Conservation (phyloP, 2,329 filamentous ascomycete genomes). For the Aspergillus luchuensis region DNA sequence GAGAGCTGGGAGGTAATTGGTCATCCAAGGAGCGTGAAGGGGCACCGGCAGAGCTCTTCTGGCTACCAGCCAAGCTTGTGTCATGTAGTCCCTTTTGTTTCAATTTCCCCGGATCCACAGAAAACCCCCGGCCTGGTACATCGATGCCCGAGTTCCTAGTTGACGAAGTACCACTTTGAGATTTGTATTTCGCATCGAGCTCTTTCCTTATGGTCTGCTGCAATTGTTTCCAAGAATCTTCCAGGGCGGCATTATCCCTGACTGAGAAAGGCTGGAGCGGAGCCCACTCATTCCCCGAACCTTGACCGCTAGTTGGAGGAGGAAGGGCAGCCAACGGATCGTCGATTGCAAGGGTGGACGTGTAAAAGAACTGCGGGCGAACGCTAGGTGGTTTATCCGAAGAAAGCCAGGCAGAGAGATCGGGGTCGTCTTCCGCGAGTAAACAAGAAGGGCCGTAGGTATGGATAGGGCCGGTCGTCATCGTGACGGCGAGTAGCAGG, state of each 20-base stretch:
- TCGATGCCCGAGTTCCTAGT: slow-evolving; percentile 24
- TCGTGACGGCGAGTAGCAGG: slow-evolving; percentile 21
- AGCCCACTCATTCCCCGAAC: slow-evolving; percentile 55
- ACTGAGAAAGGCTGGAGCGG: slow-evolving; percentile 75
- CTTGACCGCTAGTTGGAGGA: slow-evolving; percentile 53
- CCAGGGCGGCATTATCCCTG: slow-evolving; percentile 76
- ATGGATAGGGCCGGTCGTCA: slow-evolving; percentile 53
- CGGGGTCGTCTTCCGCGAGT: slow-evolving; percentile 42
- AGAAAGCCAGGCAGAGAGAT: slow-evolving; percentile 34
- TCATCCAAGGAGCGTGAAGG: slow-evolving; percentile 23
- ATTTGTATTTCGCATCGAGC: slow-evolving; percentile 4
- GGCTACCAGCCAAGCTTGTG: slow-evolving; percentile 22
- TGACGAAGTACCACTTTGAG: slow-evolving; percentile 14
- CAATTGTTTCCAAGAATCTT: slow-evolving; percentile 73
- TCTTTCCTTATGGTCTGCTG: slow-evolving; percentile 26
- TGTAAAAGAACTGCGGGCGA: slow-evolving; percentile 80
- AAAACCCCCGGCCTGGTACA: slow-evolving; percentile 26
- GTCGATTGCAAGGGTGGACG: slow-evolving; percentile 78
- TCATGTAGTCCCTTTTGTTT: slow-evolving; percentile 18
- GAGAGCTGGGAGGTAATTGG: slow-evolving; percentile 13
- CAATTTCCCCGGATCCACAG: slow-evolving; percentile 12
- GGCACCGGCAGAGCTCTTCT: slow-evolving; percentile 19
- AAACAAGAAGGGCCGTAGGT: slow-evolving; percentile 63
- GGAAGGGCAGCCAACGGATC: slow-evolving; percentile 75
- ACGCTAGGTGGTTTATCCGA: slow-evolving; percentile 58